phyloP scores from a whole-genome alignment of 257 asterid species.

The Fraxinus quadrangulata region DNA sequence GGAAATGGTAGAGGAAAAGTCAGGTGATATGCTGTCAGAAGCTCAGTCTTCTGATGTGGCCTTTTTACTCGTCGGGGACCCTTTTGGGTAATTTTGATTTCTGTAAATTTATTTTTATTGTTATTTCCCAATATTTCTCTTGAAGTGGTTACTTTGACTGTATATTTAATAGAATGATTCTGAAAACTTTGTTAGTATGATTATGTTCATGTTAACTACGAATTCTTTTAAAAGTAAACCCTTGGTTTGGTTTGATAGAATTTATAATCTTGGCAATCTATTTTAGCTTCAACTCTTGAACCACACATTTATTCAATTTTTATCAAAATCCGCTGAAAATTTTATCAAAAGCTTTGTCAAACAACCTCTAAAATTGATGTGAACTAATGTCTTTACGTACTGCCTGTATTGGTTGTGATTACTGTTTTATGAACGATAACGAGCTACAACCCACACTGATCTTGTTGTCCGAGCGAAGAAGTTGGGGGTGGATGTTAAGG shows the following conservation, averaged over 20 bases:
- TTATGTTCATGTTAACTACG: too few species aligned
- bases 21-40: conserved; percentile 71
- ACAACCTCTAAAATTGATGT: background rate
- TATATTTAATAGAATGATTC: too few species aligned
- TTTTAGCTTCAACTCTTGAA: background rate
- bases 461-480: conserved; percentile 87
- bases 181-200: background rate
- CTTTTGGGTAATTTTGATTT: conserved; percentile 63
- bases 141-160: too few species aligned
- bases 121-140: background rate
- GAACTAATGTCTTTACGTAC: background rate
- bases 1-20: conserved; percentile 86
- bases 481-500: conserved; percentile 71
- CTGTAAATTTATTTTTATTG: background rate
- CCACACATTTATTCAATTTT: background rate
- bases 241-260: background rate
- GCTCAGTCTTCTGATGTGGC: conserved; percentile 75
- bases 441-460: background rate
- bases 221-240: background rate
- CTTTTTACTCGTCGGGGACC: conserved; percentile 92
- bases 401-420: too few species aligned
- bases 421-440: too few species aligned
- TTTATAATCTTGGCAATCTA: background rate
- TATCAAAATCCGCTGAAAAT: too few species aligned
- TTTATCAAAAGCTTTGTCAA: too few species aligned